Percentiles rank a stretch among this genome's conserved stretches.
phyloP scores from a whole-genome alignment of 2,329 filamentous ascomycete genomes.

The Ophiosphaerella herpotricha region DNA sequence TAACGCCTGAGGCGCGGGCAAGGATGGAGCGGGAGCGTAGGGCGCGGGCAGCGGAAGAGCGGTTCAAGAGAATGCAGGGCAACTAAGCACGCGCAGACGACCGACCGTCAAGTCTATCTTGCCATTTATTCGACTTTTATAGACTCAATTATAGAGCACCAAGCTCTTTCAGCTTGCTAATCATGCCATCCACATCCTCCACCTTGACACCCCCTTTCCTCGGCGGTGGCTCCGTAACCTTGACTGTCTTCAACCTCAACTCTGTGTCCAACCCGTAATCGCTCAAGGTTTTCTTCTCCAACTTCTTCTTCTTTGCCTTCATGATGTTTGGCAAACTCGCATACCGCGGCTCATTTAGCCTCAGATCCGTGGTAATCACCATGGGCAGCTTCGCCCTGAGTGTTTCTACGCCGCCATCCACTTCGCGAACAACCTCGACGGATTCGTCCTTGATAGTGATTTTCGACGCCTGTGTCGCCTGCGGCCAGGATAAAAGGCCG shows the following conservation, averaged over 20 bases:
- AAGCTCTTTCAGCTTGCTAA: conserved; percentile 92
- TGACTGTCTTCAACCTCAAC: conserved; percentile 83
- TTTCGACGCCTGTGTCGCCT: conserved; percentile 91
- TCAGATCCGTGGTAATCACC: conserved; percentile 92
- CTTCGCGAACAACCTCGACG: conserved; percentile 83
- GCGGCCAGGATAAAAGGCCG: conserved; percentile 86
- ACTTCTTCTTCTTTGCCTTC: conserved; percentile 99
- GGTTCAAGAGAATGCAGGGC: conserved; percentile 63
- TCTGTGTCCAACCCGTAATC: conserved; percentile 75
- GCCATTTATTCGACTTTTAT: neutral
- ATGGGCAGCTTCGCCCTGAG: conserved; percentile 83
- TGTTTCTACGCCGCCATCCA: conserved; percentile 94
- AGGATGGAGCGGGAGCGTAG: conserved; percentile 85
- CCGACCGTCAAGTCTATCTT: neutral
- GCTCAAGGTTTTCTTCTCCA: conserved; percentile 86
- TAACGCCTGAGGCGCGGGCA: conserved; percentile 86
- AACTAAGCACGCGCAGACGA: neutral
- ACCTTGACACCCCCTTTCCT: conserved; percentile 96
- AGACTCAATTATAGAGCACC: conserved; percentile 71
- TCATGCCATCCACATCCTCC: conserved; percentile 93
- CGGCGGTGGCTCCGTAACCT: conserved; percentile 84
- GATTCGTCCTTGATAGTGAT: conserved; percentile 74
- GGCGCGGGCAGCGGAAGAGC: conserved; percentile 88
- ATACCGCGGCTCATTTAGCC: conserved; percentile 93
- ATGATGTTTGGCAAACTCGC: conserved; percentile 97